phyloP scores from a whole-genome alignment of 371 early-diverging fungal genomes.

The Mycotypha africana region DNA sequence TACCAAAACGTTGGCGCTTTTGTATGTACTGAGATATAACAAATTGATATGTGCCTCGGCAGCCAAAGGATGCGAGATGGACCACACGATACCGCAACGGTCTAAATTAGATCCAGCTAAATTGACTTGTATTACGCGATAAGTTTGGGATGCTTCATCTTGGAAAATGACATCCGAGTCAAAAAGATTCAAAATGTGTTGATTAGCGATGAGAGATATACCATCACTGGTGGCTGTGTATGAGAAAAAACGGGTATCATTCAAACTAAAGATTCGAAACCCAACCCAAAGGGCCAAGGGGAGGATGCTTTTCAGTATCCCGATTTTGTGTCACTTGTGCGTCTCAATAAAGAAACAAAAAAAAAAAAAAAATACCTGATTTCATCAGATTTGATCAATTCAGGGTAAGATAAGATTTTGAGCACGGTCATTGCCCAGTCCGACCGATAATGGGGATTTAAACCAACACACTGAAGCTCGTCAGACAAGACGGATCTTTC shows the following conservation, averaged over 20 bases:
- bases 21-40: slow-evolving; percentile 66
- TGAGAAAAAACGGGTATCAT: slow-evolving; percentile 54
- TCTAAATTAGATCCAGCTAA: slow-evolving; percentile 59
- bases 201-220: slow-evolving; percentile 66
- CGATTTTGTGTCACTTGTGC: slow-evolving; percentile 13
- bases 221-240: slow-evolving; percentile 71
- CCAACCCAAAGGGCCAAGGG: too few species aligned
- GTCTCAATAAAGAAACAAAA: too few species aligned
- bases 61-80: slow-evolving; percentile 65
- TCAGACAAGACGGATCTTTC: slow-evolving; percentile 40
- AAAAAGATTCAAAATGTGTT: slow-evolving; percentile 52
- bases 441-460: slow-evolving; percentile 46
- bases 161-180: slow-evolving; percentile 55
- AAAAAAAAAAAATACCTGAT: too few species aligned
- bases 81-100: slow-evolving; percentile 69
- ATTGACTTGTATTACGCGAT: slow-evolving; percentile 69
- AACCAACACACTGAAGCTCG: slow-evolving; percentile 58
- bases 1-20: slow-evolving; percentile 70
- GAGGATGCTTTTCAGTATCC: too few species aligned
- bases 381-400: slow-evolving; percentile 16
- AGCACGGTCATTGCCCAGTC: slow-evolving; percentile 59
- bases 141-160: slow-evolving; percentile 49
- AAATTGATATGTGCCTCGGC: slow-evolving; percentile 60
- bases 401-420: slow-evolving; percentile 63
- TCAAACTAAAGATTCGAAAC: too few species aligned